phyloP scores from a whole-genome alignment of 257 asterid genomes.

The Galeopsis tetrahit region DNA sequence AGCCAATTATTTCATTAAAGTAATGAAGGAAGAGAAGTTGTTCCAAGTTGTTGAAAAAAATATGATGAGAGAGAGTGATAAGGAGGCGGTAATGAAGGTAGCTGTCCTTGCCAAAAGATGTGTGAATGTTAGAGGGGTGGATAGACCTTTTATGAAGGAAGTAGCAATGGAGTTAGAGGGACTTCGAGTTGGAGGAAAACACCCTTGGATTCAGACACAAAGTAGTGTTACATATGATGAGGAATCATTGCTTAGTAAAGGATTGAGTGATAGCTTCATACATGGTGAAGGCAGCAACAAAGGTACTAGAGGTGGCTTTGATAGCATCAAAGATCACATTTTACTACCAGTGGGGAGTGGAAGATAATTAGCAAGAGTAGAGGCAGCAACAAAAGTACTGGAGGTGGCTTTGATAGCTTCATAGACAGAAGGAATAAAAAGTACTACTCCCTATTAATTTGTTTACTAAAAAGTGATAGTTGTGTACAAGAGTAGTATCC shows the following conservation, averaged over 20 bases:
- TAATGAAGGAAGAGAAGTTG: slow-evolving; percentile 11
- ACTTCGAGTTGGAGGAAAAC: neutral
- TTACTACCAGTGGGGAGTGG: slow-evolving; percentile 8
- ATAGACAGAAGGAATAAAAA: no score
- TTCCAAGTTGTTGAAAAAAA: slow-evolving; percentile 30
- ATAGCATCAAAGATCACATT: slow-evolving; percentile 5
- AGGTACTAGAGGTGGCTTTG: neutral
- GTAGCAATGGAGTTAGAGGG: slow-evolving; percentile 36
- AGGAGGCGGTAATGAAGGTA: slow-evolving; percentile 25
- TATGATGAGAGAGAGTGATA: slow-evolving; percentile 19
- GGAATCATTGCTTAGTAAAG: slow-evolving; percentile 25
- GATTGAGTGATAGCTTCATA: neutral
- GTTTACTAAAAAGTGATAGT: no score
- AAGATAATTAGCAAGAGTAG: slow-evolving; percentile 1
- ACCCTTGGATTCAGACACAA: slow-evolving; percentile 13
- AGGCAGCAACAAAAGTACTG: no score
- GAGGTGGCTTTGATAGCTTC: no score
- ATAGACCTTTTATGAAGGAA: slow-evolving; percentile 34
- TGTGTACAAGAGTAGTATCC: no score
- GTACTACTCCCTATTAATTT: no score
- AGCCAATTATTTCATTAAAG: slow-evolving; percentile 26
- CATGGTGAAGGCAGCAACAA: neutral
- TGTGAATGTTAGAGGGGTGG: slow-evolving; percentile 24
- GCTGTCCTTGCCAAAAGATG: slow-evolving; percentile 30
- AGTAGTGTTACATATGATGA: slow-evolving; percentile 13